Evolutionary conservation across 2,329 filamentous ascomycete genomes (phyloP).

Genomic region (Hypoxylon sp.): DNA sequence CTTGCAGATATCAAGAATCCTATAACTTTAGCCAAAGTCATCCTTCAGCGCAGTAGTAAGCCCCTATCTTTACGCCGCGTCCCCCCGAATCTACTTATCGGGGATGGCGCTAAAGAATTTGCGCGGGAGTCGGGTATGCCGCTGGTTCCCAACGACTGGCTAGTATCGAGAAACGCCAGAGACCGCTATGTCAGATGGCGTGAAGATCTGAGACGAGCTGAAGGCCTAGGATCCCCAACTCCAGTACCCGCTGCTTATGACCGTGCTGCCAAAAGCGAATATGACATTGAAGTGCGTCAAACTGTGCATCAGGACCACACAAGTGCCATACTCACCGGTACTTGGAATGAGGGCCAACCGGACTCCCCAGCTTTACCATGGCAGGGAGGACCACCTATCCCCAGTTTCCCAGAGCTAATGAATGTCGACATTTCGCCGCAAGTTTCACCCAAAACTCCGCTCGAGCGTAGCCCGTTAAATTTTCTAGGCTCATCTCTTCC

Average conservation of each 20-base stretch:
- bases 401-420: conserved; percentile 32
- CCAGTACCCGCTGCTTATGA: conserved; percentile 48
- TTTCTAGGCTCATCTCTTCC: conserved; percentile 46
- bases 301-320: conserved; percentile 62
- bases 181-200: conserved; percentile 87
- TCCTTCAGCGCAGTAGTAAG: conserved; percentile 82
- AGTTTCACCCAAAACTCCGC: conserved; percentile 29
- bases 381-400: conserved; percentile 25
- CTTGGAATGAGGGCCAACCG: conserved; percentile 75
- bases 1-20: conserved; percentile 90
- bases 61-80: conserved; percentile 89
- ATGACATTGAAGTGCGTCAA: conserved; percentile 45
- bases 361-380: conserved; percentile 64
- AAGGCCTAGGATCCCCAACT: conserved; percentile 60
- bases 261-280: conserved; percentile 6
- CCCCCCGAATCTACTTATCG: conserved; percentile 91
- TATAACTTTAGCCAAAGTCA: conserved; percentile 85
- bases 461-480: conserved; percentile 51
- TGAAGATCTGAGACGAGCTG: conserved; percentile 77
- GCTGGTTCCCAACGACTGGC: conserved; percentile 78
- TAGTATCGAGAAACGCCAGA: conserved; percentile 84
- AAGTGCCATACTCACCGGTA: conserved; percentile 68
- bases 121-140: conserved; percentile 83
- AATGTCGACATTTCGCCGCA: conserved; percentile 38
- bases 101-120: conserved; percentile 88